phyloP scores from a whole-genome alignment of 352 stramenopile genomes.

The Plasmopara muralis region DNA sequence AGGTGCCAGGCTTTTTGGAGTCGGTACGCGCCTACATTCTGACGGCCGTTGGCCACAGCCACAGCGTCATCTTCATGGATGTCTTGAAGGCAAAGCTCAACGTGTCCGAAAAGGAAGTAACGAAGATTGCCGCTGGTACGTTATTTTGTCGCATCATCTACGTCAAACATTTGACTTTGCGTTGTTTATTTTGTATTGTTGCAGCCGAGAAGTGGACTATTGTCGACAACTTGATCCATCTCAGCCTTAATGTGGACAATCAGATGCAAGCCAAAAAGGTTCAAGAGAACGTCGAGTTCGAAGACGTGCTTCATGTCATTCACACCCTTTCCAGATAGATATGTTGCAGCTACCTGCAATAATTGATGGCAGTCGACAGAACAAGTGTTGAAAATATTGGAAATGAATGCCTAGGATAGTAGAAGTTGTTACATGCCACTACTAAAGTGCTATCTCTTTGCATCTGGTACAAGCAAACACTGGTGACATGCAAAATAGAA shows the following conservation, averaged over 20 bases:
- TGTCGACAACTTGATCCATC: conserved; percentile 41
- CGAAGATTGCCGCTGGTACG: conserved; percentile 43
- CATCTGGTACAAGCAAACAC: too few species aligned
- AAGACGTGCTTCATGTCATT: conserved; percentile 84
- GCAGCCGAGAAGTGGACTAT: conserved; percentile 67
- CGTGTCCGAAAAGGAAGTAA: conserved; percentile 59
- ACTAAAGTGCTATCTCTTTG: too few species aligned
- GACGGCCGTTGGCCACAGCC: conserved; percentile 59
- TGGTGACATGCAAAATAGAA: background rate
- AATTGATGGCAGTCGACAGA: background rate
- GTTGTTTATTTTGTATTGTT: conserved; percentile 1
- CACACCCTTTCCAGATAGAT: conserved; percentile 82
- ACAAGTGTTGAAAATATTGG: too few species aligned
- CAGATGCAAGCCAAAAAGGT: conserved; percentile 84
- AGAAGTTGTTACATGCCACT: too few species aligned
- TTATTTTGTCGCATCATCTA: conserved; percentile 8
- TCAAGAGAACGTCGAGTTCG: conserved; percentile 81
- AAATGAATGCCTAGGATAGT: too few species aligned
- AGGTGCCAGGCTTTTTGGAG: conserved; percentile 61
- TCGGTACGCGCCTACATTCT: conserved; percentile 75
- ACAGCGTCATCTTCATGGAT: conserved; percentile 49
- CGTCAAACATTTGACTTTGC: background rate
- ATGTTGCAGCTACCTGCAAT: background rate
- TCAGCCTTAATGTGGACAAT: conserved; percentile 75
- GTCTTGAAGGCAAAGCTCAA: conserved; percentile 68